Base-by-base conservation (phyloP, 1,284 basidiomycete species). In the Leccinum pallidistipes region DNA sequence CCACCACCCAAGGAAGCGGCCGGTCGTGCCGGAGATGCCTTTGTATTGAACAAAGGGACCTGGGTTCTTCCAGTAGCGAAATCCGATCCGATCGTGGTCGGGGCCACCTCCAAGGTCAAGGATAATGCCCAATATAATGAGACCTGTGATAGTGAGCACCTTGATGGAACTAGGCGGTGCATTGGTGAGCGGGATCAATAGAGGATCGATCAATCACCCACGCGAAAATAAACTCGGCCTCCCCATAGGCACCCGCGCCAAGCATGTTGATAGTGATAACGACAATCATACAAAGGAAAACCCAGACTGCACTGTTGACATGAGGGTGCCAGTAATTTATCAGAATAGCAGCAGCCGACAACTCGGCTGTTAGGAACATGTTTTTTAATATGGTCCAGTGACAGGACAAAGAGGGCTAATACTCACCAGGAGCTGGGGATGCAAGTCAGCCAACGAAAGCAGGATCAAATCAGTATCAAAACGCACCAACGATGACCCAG, bases 251-350 rank as follows among this genome's bases (percentile, higher is more conserved):
- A 59, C 80, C 78, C 62, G 70, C 67, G 31, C 86, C 88, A 43
- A 87, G 76, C 71, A 88, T 75, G 75, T 91, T 92, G 79, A 91
- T 88, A 54, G 74, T 76, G 59, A 90, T 72, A 61, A 88, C 85
- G 59, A 91, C 78, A 62, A 86, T 68, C 45, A 91, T 75, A 69
- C 82, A 85, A 65, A 92, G 77, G 4, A 81, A 73, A 62, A 92
- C 86, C 86, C 87, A 90, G 40, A 80, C 81, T 2, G 83, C 83
- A 65, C 84, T 81, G 70, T 82, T 87, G 70, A 83, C 72, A 53
- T 64, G 58, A 1, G 71, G 66, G 61, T 79, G 76, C 87, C 88
- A 90, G 69, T 81, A 86, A 63, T 86, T 78, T 68, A 90, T 84
- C 52, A 91, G 75, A 14, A 90, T 79, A 14, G 88, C 81, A 2